Evolutionary conservation across 768 basidiomycete genomes (phyloP), one percentile per base, ranked within the genome.

Genomic region (Russula vinacea): DNA sequence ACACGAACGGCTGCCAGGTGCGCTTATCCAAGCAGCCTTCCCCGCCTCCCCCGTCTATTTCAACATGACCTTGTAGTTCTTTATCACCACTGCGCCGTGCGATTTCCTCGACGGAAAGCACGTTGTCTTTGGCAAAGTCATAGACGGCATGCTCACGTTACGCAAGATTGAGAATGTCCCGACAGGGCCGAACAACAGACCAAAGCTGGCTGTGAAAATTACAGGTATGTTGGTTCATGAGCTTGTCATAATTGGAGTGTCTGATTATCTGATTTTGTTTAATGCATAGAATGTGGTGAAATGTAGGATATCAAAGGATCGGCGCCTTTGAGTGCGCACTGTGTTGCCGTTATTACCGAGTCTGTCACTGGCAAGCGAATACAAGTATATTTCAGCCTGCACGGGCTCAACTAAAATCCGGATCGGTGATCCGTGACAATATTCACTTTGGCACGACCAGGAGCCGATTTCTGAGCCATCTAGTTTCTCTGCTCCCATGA

Each of bases 101-200:
- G 92, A 95, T 66, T 98, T 98, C 76, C 83, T 99, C 50, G 95
- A 99, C 73, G 92, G 86, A 68, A 93, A 95, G 74, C 94, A 96
- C 73, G 89, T 94, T 69, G 93, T 95, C 2, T 97, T 97, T 70
- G 94, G 94, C 7, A 87, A 83, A 68, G 90, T 96, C 40, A 84
- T 92, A 66, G 92, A 97, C 62, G 93, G 93, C 29, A 92, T 98
- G 89, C 84, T 99, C 64, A 96, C 94, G 4, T 80, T 99, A 56
- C 82, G 96, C 68, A 98, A 98, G 74, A 92, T 99, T 61, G 97
- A 99, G 77, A 92, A 94, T 68, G 93, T 98, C 0, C 84, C 94
- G 10, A 98, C 94, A 0, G 93, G 92, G 1, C 83, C 85, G 4
- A 96, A 94, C 74, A 95, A 92, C 71, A 78, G 92, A 57, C 94